These are phyloP conservation scores for Kazachstania bromeliacearum DNA, from an alignment of 805 yeast genomes.

Conservation along the genomic window DNA sequence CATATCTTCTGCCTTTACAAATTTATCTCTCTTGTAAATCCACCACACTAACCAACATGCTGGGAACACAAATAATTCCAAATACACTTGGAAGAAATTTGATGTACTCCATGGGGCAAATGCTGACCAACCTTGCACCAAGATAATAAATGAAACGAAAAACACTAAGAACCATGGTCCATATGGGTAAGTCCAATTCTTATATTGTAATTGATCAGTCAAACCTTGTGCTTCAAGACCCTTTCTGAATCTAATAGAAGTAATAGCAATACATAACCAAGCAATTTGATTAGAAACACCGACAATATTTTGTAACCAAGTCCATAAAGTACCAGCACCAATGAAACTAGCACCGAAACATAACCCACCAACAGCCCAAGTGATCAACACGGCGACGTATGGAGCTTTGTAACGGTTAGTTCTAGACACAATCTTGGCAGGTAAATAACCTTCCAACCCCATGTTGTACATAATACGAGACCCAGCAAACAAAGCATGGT, in stretches of 20 bases:
- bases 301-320: conserved; percentile 43
- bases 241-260: conserved; percentile 41
- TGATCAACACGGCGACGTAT: conserved; percentile 39
- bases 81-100: conserved; percentile 37
- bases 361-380: conserved; percentile 47
- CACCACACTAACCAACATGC: conserved; percentile 36
- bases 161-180: conserved; percentile 41
- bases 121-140: conserved; percentile 47
- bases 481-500: conserved; percentile 45
- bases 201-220: conserved; percentile 33
- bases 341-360: conserved; percentile 52
- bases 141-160: conserved; percentile 35
- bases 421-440: conserved; percentile 26
- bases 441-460: conserved; percentile 38
- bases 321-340: conserved; percentile 45
- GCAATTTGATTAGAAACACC: conserved; percentile 45
- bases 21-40: conserved; percentile 33
- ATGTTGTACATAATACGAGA: conserved; percentile 40
- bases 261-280: conserved; percentile 41
- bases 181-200: conserved; percentile 44
- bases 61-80: conserved; percentile 42
- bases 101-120: conserved; percentile 38
- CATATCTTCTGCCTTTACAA: conserved; percentile 38
- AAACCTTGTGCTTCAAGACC: conserved; percentile 38
- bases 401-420: conserved; percentile 39